phyloP scores from a whole-genome alignment of 1,284 basidiomycete genomes.

The Boletus semigastroideus region DNA sequence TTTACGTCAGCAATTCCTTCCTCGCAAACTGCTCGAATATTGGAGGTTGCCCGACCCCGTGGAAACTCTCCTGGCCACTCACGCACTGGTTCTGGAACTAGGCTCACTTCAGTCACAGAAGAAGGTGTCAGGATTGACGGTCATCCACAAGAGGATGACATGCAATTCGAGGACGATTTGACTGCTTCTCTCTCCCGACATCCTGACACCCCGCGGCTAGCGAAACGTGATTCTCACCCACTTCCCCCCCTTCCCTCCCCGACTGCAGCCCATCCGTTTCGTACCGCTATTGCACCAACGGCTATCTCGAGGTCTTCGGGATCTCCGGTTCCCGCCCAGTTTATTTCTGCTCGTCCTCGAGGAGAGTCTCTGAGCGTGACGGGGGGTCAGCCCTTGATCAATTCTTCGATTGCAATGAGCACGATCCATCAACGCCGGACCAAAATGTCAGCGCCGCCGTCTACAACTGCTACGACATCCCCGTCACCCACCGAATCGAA shows the following conservation, averaged over 20 bases:
- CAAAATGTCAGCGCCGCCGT: conserved; percentile 59
- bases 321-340: conserved; percentile 43
- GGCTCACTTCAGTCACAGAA: conserved; percentile 60
- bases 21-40: conserved; percentile 31
- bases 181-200: conserved; percentile 28
- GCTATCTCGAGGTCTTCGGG: conserved; percentile 40
- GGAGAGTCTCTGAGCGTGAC: conserved; percentile 32
- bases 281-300: conserved; percentile 31
- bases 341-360: conserved; percentile 48
- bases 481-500: conserved; percentile 62
- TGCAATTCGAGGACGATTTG: conserved; percentile 33
- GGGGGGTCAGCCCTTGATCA: conserved; percentile 47
- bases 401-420: conserved; percentile 57
- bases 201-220: conserved; percentile 39
- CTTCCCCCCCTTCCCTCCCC: conserved; percentile 65
- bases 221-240: conserved; percentile 57
- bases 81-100: conserved; percentile 55
- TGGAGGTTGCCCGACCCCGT: conserved; percentile 44
- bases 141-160: conserved; percentile 25
- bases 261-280: conserved; percentile 29
- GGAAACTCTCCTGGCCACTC: conserved; percentile 52
- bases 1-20: conserved; percentile 26
- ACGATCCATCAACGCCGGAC: conserved; percentile 68
- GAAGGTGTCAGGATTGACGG: conserved; percentile 46
- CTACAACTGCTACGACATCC: conserved; percentile 44